These are phyloP conservation scores for Coemansia sp. DNA, from an alignment of 192 early-diverging fungal species.

Conservation along the genomic window DNA sequence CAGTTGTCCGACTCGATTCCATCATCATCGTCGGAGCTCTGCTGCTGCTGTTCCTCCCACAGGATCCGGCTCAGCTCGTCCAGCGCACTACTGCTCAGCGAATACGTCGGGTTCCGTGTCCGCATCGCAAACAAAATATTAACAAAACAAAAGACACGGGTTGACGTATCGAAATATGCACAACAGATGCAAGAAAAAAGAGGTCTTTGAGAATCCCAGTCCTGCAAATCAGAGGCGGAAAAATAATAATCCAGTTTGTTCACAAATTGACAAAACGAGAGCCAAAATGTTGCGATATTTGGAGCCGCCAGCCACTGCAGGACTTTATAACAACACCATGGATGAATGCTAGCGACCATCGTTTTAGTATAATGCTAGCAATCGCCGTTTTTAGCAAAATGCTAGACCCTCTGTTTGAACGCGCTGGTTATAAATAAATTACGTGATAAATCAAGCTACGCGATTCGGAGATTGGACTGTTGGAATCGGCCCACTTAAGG, in stretches of 20 bases:
- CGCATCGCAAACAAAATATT: constrained; percentile 1
- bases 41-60: constrained; percentile 3
- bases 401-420: too few relatives aligned
- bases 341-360: neutral
- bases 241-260: neutral
- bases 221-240: neutral
- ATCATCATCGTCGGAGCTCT: neutral
- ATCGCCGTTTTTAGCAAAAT: too few relatives aligned
- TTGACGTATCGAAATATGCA: neutral
- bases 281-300: too few relatives aligned
- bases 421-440: too few relatives aligned
- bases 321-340: neutral
- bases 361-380: neutral
- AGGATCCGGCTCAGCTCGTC: constrained; percentile 16
- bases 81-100: constrained; percentile 33
- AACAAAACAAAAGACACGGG: neutral
- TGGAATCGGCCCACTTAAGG: too few relatives aligned
- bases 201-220: neutral
- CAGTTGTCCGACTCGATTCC: neutral
- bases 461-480: too few relatives aligned
- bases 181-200: neutral
- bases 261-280: too few relatives aligned
- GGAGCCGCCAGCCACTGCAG: too few relatives aligned
- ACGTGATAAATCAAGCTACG: too few relatives aligned
- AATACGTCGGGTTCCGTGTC: constrained; percentile 17